Evolutionary conservation across 495 filamentous ascomycete species (phyloP), one percentile per base, ranked within the genome.

Genomic region (Aeminium ludgeri): DNA sequence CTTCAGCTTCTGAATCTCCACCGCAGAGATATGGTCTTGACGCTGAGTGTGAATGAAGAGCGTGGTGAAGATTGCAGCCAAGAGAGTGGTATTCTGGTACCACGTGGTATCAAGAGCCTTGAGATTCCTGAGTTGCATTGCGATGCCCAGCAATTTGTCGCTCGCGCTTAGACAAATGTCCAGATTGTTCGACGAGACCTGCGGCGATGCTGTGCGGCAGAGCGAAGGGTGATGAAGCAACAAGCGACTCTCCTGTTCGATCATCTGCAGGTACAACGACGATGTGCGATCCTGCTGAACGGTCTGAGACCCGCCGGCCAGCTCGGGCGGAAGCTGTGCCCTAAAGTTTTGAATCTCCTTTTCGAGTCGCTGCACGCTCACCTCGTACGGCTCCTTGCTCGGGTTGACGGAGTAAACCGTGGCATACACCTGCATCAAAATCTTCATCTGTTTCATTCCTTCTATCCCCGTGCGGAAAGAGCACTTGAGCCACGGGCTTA

Each of bases 21-120:
- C 55, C 2, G 58, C 38, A 2, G 64, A 72, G 6, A 72, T 69
- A n/a, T 69, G 61, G 45, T 69, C 65, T 32, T 71, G 65, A 43
- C 76, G 66, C 46, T 83, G 69, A 65, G 69, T 80, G 39, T 77
- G 66, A 0, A 70, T 76, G 45, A 80, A 83, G 1, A 87, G 56
- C 3, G 69, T 73, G 2, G 79, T 82, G 39, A 81, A 74, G 34
- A 84, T 74, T 5, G 79, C 78, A 23, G 79, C 70, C 6, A 85
- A 64, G 52, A 82, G 83, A 16, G 80, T 67, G 0, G 78, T 73
- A 36, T 67, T 58, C 42, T 73, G 75, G 44, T 81, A 78, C 80
- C 80, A 86, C n/a, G 80, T 82, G 10, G 76, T 81, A 48, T 87
- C 82, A n/a, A 85, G 58, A 44, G 75, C 74, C 53, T 74, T 65